Base-by-base conservation (phyloP, 495 filamentous ascomycete genomes). In the Achaetomiella virescens region DNA sequence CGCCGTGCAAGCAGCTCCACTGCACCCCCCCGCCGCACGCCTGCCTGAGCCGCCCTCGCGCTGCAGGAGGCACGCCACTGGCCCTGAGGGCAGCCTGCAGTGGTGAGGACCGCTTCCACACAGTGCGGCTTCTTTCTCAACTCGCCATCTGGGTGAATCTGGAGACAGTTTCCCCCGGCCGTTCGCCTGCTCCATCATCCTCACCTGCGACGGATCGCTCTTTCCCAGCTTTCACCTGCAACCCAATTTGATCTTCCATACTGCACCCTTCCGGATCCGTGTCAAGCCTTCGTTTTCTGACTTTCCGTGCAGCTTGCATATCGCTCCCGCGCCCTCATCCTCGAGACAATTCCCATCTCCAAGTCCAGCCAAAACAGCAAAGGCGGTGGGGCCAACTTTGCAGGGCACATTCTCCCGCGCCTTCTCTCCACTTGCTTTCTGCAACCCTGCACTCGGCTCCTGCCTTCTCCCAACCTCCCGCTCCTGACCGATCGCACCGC, bases 231-330 rank as follows among this genome's bases (percentile, higher is more conserved):
- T 52, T 55, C 47, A 43, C 33, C 36, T 38, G 29, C 52, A 55
- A 48, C 53, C 48, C 40, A 55, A 59, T 58, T 59, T 41, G 42
- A 59, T 27, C 20, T 61, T 54, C 37, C 45, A 52, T 62, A 66
- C 67, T 50, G 45, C 67, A 27, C 68, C 69, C 61, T 68, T 68
- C 65, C 67, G 65, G 27, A 55, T 47, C 44, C 66, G 68, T 66
- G 65, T 67, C 64, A 68, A 73, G 61, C 66, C 64, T 71, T 69
- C 52, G n/a, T n/a, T n/a, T 56, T 53, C 44, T 58, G 65, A 68
- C 62, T 65, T 65, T 68, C 67, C 63, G 62, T 64, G 63, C 64
- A 72, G 71, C 69, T 40, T 55, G 52, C 52, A 55, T 61, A 40
- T 20, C 36, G 49, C 46, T 33, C 43, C 58, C 41, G 45, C 58